Base-by-base conservation (phyloP, 345 rosid species). In the Linum tenue region DNA sequence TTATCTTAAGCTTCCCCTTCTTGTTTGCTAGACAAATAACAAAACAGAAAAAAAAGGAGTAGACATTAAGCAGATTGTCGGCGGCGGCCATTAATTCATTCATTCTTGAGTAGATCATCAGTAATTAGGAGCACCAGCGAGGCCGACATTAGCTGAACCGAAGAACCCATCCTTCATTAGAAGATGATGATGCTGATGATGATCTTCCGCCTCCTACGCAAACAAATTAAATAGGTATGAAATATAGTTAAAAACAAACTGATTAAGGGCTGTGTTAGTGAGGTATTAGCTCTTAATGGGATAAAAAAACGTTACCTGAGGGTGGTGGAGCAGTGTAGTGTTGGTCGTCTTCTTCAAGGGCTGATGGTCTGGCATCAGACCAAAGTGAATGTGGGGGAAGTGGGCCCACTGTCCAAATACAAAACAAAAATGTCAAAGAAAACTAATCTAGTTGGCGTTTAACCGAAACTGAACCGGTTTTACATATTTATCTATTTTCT, bases 311-410 rank as follows among this genome's bases (percentile, higher is more conserved):
- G 10, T 66, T 36, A 12, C n/a, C 35, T 8, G 4, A 69, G 79
- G 55, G 63, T 69, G 63, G 74, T 64, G 61, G 40, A 16, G 7
- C 70, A 50, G 64, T 81, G 85, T 92, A 22, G 90, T 84, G 96
- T 74, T 82, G 95, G 81, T 84, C 43, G 92, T 31, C 70, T 87
- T 95, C 92, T 83, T 91, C 91, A 82, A 85, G 84, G 96, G 84
- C 74, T 91, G 98, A 48, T 48, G 12, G 78, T 95, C 96, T 77
- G 98, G 96, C 90, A 84, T 79, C 59, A 91, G 97, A 64, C 99
- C 98, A 80, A 87, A 91, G 72, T 91, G 99, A 72, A 89, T 95
- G 82, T 87, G 91, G 2, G 99, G 99, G 71, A 91, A 91, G 64
- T 95, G 99, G 82, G 99, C 99, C 98, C 98, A 95, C 99, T 95